Evolutionary conservation across 164 flowering plant species (phyloP), one percentile per base, ranked within the genome.

Genomic region (Aristolochia contorta): DNA sequence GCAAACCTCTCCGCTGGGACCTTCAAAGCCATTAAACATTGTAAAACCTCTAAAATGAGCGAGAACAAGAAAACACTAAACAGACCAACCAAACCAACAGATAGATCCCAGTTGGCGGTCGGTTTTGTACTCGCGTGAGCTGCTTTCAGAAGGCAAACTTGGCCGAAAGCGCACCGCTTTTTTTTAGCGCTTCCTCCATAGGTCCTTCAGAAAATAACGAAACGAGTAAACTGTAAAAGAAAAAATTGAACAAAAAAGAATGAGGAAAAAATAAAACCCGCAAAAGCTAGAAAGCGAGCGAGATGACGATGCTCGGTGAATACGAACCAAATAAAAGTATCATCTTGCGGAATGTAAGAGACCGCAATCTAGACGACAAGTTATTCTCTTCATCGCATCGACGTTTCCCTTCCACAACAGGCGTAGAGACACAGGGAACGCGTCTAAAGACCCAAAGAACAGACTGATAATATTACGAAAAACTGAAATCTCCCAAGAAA

Each of bases 321-420:
- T 50, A 50, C 54, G 54, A 50, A 50, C 54, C 54, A 50, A 22
- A 50, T 0, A 2, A 50, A n/a, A 50, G 23, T 19, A 23, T 50
- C 20, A n/a, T n/a, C 20, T 50, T 22, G 20, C 54, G 16, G 12
- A 10, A 4, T 19, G 2, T 3, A 50, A 7, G 22, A 50, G 12
- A 2, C 20, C 12, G 20, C 21, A 16, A 50, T n/a, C 54, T 50
- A 37, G 12, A 4, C 3, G 43, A 37, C 21, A 50, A 8, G 22
- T 19, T n/a, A 8, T 50, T 50, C 20, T 49, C 52, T 50, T 50
- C 54, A 50, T 50, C 54, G 54, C 54, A 50, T 50, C 54, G 14
- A n/a, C 22, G 20, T 8, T 8, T 50, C 19, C 12, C 54, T 1
- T 50, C 16, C 22, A 22, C 22, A 18, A 12, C 5, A 50, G 22